These are phyloP conservation scores for Misopates orontium DNA, from an alignment of 257 asterid species.

Conservation along the genomic window DNA sequence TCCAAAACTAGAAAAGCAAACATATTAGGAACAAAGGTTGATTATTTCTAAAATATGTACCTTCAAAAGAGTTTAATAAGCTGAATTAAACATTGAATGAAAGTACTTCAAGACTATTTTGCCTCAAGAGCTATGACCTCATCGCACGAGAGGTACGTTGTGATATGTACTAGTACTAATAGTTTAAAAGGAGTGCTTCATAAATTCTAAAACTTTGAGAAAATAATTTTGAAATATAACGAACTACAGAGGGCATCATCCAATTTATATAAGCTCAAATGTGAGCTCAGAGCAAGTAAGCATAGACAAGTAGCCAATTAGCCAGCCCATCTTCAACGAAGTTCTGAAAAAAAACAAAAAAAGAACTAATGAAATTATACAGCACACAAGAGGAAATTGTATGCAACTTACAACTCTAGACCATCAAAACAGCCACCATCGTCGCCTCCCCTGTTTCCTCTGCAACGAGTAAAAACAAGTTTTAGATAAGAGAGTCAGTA, in stretches of 20 bases:
- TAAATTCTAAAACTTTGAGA: background rate
- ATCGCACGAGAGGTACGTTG: too few species aligned
- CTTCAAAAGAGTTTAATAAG: too few species aligned
- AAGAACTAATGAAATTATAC: background rate
- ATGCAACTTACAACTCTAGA: background rate
- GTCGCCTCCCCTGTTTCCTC: slow-evolving; percentile 42
- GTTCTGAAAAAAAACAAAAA: background rate
- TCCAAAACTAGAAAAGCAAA: too few species aligned
- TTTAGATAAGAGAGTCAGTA: background rate
- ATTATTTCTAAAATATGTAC: too few species aligned
- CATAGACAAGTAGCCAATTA: slow-evolving; percentile 18
- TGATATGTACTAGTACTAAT: background rate
- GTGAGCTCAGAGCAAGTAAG: background rate
- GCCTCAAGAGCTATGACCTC: too few species aligned
- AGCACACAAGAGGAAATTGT: slow-evolving; percentile 16
- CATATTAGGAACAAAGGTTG: too few species aligned
- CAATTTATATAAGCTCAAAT: too few species aligned
- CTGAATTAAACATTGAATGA: too few species aligned
- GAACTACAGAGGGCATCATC: too few species aligned
- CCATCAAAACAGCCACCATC: slow-evolving; percentile 64
- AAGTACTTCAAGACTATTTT: too few species aligned
- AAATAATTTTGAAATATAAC: too few species aligned
- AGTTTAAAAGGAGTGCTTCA: background rate
- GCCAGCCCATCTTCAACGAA: slow-evolving; percentile 12
- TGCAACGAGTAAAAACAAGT: slow-evolving; percentile 30